Conservation (phyloP, 1,284 basidiomycete species). For the Meripilus lineatus region DNA sequence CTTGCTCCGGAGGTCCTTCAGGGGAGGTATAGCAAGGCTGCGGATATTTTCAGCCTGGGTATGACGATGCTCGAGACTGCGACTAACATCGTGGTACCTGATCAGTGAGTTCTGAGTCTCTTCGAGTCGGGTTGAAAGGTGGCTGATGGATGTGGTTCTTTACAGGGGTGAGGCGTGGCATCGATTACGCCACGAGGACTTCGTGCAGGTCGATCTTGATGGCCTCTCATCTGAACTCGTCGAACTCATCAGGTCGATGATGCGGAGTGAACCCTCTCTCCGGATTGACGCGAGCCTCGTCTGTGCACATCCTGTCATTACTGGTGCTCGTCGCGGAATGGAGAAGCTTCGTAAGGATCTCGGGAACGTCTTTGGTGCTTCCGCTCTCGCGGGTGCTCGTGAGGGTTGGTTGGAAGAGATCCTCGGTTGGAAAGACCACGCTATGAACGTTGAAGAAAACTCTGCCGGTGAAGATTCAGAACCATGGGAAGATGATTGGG, state of each 20-base stretch:
- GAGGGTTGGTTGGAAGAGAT: constrained; percentile 60
- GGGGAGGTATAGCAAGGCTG: constrained; percentile 88
- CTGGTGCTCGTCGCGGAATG: constrained; percentile 64
- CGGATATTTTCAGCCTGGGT: constrained; percentile 96
- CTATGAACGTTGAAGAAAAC: neutral
- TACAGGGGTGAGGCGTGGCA: constrained; percentile 89
- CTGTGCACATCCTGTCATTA: constrained; percentile 63
- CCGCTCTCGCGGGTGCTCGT: constrained; percentile 58
- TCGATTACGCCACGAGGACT: constrained; percentile 87
- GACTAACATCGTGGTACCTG: constrained; percentile 94
- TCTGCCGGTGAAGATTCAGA: neutral
- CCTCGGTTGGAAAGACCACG: constrained; percentile 30
- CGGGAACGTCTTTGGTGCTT: constrained; percentile 51
- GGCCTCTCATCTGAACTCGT: constrained; percentile 56
- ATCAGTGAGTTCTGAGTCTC: constrained; percentile 74
- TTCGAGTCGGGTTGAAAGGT: too few species aligned
- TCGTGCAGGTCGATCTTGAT: constrained; percentile 82
- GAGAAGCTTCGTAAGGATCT: constrained; percentile 42
- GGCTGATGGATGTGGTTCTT: too few species aligned
- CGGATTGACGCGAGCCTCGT: constrained; percentile 62
- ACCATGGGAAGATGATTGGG: constrained; percentile 12
- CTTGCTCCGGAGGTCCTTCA: constrained; percentile 97
- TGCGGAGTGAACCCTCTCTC: constrained; percentile 64
- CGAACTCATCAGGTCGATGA: constrained; percentile 71
- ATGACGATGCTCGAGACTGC: constrained; percentile 95